Evolutionary conservation across 495 filamentous ascomycete genomes (phyloP), one percentile per base, ranked within the genome.

Genomic region (Aspergillus nanangensis): DNA sequence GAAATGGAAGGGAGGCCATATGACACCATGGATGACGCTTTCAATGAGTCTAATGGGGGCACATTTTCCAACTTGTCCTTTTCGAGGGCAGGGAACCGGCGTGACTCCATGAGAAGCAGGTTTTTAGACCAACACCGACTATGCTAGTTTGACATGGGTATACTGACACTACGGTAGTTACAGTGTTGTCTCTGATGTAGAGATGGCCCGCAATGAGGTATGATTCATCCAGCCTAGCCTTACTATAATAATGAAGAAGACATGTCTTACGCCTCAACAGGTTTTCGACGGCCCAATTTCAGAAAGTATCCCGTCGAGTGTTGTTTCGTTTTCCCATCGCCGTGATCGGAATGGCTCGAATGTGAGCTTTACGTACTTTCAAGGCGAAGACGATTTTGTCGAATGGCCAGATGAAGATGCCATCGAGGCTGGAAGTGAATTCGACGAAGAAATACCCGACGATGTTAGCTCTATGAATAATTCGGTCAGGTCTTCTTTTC

Each of bases 171-270:
- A 19, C n/a, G 21, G 23, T 55, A 80, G 77, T 62, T 71, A 84
- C 32, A 94, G 88, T 65, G 81, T 96, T 53, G 80, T 95, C 31
- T 88, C 87, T 25, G 91, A 96, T 62, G 92, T 99, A n/a, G 93
- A 95, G 61, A 99, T 99, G 93, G 94, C 93, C 20, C 89, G 91
- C 36, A 87, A 96, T 61, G 92, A 96, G 77, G 89, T 91, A 52
- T 38, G 73, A 48, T 46, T 27, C 29, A n/a, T n/a, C n/a, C n/a
- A n/a, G n/a, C n/a, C n/a, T n/a, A n/a, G n/a, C n/a, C n/a, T n/a
- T n/a, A n/a, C n/a, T n/a, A n/a, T n/a, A n/a, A n/a, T n/a, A n/a
- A n/a, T 21, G 18, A 38, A 25, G 27, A 32, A 29, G 35, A 45
- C 9, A 8, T 38, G 31, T 48, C 40, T 50, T 32, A 45, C 15